These are phyloP conservation scores for Penicillium capsulatum DNA, from an alignment of 2,329 filamentous ascomycete genomes.

Conservation along the genomic window DNA sequence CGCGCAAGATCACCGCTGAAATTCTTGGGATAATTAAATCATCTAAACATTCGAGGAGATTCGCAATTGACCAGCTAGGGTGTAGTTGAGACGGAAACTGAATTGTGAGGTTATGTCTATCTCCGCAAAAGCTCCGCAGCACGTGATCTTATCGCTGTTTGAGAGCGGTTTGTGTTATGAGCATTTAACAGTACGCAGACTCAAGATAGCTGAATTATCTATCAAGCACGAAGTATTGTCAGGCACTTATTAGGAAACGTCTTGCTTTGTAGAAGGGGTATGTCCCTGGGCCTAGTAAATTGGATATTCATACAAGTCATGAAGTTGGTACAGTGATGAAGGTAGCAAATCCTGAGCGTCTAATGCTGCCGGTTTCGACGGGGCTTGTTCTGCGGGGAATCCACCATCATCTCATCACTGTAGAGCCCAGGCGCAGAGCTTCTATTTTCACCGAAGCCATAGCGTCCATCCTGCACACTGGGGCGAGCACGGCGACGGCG, in stretches of 20 bases:
- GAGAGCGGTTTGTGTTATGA: constrained; percentile 6
- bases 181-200: no score
- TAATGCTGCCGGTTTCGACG: constrained; percentile 17
- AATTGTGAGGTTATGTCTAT: background rate
- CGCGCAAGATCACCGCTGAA: no score
- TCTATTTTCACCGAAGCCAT: constrained; percentile 33
- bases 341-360: no score
- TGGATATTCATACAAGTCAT: constrained; percentile 22
- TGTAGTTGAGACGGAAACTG: background rate
- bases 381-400: constrained; percentile 27
- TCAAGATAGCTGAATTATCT: no score
- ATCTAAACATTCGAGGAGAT: no score
- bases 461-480: constrained; percentile 32
- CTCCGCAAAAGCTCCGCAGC: constrained; percentile 27
- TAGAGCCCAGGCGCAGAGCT: constrained; percentile 28
- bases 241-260: no score
- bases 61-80: no score
- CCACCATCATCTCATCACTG: constrained; percentile 42
- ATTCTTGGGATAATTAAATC: no score
- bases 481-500: constrained; percentile 30
- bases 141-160: constrained; percentile 22
- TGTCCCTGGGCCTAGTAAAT: background rate
- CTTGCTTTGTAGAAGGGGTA: no score
- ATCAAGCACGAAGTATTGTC: no score
- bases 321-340: constrained; percentile 9